phyloP scores from a whole-genome alignment of 1,284 basidiomycete genomes.

The Cerioporus squamosus region DNA sequence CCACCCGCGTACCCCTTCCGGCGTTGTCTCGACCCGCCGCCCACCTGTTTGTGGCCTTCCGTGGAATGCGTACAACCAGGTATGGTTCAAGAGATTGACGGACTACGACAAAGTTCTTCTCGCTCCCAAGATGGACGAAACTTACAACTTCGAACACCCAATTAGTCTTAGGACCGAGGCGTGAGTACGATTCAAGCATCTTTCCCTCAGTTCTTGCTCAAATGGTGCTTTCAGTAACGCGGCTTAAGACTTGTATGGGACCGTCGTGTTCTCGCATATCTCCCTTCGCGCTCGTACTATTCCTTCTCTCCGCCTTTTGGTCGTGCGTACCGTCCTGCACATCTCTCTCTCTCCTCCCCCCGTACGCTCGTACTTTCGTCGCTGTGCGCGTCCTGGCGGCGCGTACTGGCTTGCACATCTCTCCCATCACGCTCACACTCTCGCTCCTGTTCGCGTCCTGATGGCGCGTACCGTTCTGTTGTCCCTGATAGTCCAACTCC shows the following conservation, averaged over 20 bases:
- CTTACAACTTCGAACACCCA: neutral
- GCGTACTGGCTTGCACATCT: no score
- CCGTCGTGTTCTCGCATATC: neutral
- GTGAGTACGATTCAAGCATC: neutral
- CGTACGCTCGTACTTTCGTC: neutral
- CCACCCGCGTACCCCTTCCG: neutral
- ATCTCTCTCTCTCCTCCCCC: no score
- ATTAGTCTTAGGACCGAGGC: neutral
- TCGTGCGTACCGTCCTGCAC: no score
- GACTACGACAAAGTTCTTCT: neutral
- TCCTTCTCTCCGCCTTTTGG: neutral
- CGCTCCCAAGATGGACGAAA: neutral
- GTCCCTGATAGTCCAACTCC: no score
- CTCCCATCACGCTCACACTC: neutral
- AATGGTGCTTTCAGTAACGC: no score
- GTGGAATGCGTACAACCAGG: neutral
- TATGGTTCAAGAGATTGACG: neutral
- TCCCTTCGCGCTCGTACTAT: neutral
- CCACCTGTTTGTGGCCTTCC: neutral
- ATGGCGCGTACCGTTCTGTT: no score
- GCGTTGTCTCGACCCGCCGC: neutral
- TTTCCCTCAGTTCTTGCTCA: no score
- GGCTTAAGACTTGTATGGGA: no score
- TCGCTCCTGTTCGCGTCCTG: neutral
- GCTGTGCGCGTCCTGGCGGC: neutral